Percentiles rank a stretch among this genome's conserved stretches.
These are phyloP conservation scores for Penicillium sclerotiorum DNA, from an alignment of 2,329 filamentous ascomycete genomes.

Conservation along the genomic window DNA sequence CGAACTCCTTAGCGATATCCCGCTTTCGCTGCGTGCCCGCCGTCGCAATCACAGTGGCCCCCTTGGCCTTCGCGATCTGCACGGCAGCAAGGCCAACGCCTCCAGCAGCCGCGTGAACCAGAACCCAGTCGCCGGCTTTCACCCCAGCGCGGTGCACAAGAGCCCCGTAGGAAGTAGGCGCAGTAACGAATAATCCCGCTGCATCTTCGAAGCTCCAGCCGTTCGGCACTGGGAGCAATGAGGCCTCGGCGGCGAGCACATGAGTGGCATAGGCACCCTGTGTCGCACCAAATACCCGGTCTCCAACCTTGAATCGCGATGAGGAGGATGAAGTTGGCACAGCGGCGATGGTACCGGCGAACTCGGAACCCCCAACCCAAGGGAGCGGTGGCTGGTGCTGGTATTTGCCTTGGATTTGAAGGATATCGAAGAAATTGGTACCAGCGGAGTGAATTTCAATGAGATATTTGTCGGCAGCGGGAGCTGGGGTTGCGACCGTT, in stretches of 20 bases:
- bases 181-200: conserved; percentile 87
- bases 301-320: conserved; percentile 72
- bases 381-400: conserved; percentile 87
- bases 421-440: conserved; percentile 95
- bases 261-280: conserved; percentile 87
- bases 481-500: conserved; percentile 72
- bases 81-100: conserved; percentile 90
- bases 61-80: conserved; percentile 89
- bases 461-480: conserved; percentile 75
- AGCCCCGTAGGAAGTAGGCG: conserved; percentile 84
- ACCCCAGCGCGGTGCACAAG: conserved; percentile 77
- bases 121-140: conserved; percentile 78
- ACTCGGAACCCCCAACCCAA: conserved; percentile 86
- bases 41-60: conserved; percentile 90
- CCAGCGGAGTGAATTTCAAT: conserved; percentile 84
- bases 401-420: conserved; percentile 95
- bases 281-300: conserved; percentile 80
- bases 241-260: conserved; percentile 66
- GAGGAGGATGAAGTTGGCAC: conserved; percentile 57
- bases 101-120: conserved; percentile 89
- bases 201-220: conserved; percentile 85
- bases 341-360: conserved; percentile 75
- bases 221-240: conserved; percentile 72
- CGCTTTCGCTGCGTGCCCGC: conserved; percentile 80
- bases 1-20: conserved; percentile 75